Percentiles rank a stretch among this genome's conserved stretches.
phyloP scores from a whole-genome alignment of 441 rosid genomes.

The Rhodomyrtus psidioides region DNA sequence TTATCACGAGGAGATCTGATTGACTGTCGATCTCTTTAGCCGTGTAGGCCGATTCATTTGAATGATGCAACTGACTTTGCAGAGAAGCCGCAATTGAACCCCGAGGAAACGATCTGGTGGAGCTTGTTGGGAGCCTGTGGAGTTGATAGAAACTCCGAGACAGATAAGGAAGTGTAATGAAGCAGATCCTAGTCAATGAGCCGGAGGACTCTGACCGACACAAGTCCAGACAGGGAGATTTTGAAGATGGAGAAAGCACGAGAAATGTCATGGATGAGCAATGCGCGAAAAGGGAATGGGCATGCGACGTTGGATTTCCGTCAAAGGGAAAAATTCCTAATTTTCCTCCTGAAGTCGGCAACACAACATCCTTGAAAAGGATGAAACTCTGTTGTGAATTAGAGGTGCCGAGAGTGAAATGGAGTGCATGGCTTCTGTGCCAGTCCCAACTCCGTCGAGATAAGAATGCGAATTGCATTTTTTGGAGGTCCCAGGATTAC shows the following conservation, averaged over 20 bases:
- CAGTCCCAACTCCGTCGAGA: neutral
- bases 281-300: neutral
- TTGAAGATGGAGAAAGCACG: neutral
- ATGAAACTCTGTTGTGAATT: neutral
- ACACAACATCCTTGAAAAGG: neutral
- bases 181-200: no score
- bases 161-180: no score
- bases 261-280: neutral
- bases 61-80: constrained; percentile 28
- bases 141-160: neutral
- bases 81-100: constrained; percentile 28
- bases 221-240: neutral
- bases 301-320: neutral
- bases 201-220: neutral
- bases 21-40: constrained; percentile 25
- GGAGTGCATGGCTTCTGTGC: neutral
- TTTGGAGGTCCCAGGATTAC: neutral
- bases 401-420: neutral
- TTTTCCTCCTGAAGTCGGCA: neutral
- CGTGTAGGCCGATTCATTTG: constrained; percentile 20
- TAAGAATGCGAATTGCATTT: neutral
- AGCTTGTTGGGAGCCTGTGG: neutral
- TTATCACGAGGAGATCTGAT: neutral
- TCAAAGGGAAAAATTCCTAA: neutral
- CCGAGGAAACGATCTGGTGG: constrained; percentile 27